Conservation (phyloP, 805 yeast species). For the Pichia sporocuriosa region DNA sequence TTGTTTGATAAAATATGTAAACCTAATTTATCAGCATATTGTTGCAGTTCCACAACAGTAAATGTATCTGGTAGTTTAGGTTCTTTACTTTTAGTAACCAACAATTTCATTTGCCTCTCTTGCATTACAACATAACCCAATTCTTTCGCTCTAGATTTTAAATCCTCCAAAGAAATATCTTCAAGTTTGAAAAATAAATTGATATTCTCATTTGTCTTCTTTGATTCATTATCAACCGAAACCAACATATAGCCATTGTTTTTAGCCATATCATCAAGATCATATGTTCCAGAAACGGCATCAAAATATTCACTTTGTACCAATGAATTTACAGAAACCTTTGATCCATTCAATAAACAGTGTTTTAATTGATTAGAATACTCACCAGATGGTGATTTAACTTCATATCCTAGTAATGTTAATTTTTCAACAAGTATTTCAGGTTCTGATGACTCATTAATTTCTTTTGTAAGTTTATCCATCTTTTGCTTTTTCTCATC, state of each 20-base stretch:
- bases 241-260: too few relatives aligned
- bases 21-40: constrained; percentile 27
- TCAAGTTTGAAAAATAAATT: too few relatives aligned
- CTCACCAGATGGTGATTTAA: constrained; percentile 6
- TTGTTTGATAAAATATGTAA: constrained; percentile 28
- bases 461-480: constrained; percentile 16
- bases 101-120: constrained; percentile 11
- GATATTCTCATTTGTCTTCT: too few relatives aligned
- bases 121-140: constrained; percentile 18
- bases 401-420: constrained; percentile 9
- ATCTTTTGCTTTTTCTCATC: constrained; percentile 6
- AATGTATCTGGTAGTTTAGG: constrained; percentile 9
- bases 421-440: constrained; percentile 4
- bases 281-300: constrained; percentile 1
- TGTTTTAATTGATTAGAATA: neutral
- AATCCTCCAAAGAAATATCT: constrained; percentile 6
- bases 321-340: neutral
- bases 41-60: constrained; percentile 13
- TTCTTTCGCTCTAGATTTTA: constrained; percentile 13
- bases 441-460: constrained; percentile 17
- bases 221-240: too few relatives aligned
- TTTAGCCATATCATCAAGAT: constrained; percentile 22
- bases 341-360: neutral
- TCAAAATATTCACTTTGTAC: constrained; percentile 6
- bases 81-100: constrained; percentile 7